Conservation (phyloP, 2,329 filamentous ascomycete genomes). For the Calonectria pauciramosa region DNA sequence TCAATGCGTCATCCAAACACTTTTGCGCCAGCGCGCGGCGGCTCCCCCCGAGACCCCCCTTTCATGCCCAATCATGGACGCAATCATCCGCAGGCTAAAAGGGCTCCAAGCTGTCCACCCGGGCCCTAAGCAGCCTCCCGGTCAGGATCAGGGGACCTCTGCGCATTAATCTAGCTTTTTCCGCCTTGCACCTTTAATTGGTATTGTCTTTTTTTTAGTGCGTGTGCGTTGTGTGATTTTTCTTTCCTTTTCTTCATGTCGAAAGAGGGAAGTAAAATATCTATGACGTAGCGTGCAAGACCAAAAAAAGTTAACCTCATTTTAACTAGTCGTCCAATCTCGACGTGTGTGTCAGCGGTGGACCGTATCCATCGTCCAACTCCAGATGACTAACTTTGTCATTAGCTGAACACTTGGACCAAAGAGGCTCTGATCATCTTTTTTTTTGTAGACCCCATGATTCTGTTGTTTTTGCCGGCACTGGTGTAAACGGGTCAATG, state of each 20-base stretch:
- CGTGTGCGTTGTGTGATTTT: background rate
- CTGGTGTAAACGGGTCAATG: background rate
- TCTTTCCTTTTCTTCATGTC: background rate
- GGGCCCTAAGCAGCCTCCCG: background rate
- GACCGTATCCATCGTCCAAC: background rate
- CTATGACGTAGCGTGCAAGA: background rate
- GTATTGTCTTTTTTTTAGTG: background rate
- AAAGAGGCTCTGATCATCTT: background rate
- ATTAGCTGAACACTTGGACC: background rate
- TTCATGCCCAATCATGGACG: slow-evolving; percentile 1
- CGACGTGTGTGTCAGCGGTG: background rate
- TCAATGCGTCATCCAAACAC: slow-evolving; percentile 5
- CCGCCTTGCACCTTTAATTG: background rate
- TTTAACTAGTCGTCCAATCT: background rate
- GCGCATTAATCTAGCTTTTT: slow-evolving; percentile 10
- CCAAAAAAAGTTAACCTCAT: background rate
- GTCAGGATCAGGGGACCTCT: slow-evolving; percentile 3
- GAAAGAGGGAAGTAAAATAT: background rate
- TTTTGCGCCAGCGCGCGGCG: background rate
- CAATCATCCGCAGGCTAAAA: background rate
- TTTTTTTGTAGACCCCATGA: background rate
- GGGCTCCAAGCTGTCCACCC: background rate
- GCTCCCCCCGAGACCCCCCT: background rate
- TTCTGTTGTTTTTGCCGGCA: background rate
- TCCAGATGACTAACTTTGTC: background rate